A percentile compares a stretch with the other conserved stretches of the same genome.
Evolutionary conservation across 345 rosid genomes (phyloP).

Genomic region (Linum usitatissimum): DNA sequence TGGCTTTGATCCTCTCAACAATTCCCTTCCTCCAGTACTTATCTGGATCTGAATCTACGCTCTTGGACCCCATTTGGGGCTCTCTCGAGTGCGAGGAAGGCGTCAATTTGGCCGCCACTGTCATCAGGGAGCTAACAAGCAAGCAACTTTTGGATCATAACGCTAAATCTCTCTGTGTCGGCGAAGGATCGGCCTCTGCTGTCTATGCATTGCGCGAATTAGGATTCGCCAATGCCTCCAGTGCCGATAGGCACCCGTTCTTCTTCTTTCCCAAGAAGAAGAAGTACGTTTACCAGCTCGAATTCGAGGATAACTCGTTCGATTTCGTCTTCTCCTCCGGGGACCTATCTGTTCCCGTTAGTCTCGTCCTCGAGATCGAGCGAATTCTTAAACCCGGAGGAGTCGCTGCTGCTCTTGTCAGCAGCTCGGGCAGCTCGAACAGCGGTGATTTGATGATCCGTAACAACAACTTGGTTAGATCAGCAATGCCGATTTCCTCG

Average conservation of each 20-base stretch:
- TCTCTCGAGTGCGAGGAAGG: conserved; percentile 39
- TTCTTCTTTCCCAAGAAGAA: conserved; percentile 59
- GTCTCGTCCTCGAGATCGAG: conserved; percentile 75
- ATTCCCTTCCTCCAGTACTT: conserved; percentile 42
- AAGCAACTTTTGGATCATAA: conserved; percentile 36
- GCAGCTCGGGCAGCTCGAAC: conserved; percentile 15
- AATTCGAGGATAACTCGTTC: conserved; percentile 49
- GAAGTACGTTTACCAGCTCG: conserved; percentile 44
- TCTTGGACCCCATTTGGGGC: conserved; percentile 39
- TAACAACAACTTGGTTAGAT: conserved; percentile 49
- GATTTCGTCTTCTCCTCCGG: conserved; percentile 67
- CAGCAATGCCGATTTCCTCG: conserved; percentile 65
- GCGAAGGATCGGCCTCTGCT: conserved; percentile 52
- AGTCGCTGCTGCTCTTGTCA: conserved; percentile 64
- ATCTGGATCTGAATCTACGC: conserved; percentile 30
- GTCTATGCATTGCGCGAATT: conserved; percentile 40
- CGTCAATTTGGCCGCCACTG: conserved; percentile 35
- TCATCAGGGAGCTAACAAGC: conserved; percentile 42
- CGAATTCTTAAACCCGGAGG: conserved; percentile 77
- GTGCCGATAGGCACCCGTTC: conserved; percentile 40
- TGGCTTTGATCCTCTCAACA: conserved; percentile 41
- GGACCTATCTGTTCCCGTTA: conserved; percentile 63
- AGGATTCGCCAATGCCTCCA: conserved; percentile 43
- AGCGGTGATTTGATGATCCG: conserved; percentile 24
- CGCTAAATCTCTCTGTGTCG: conserved; percentile 63